These are phyloP conservation scores for Cetradonia linearis DNA, from an alignment of 495 filamentous ascomycete species.

Conservation along the genomic window DNA sequence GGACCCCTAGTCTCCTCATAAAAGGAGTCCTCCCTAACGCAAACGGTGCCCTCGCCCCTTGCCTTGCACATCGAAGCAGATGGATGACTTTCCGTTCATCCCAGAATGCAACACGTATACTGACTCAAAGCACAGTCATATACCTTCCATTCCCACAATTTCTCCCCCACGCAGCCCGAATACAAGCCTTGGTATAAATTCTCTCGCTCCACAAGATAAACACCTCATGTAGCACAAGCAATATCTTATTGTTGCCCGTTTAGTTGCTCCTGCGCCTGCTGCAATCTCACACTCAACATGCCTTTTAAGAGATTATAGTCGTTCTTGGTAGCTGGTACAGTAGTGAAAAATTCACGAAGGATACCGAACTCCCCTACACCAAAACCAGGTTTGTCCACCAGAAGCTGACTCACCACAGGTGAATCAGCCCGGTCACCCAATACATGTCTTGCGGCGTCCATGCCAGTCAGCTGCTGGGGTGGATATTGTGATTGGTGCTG, in stretches of 20 bases:
- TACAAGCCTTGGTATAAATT: not conserved
- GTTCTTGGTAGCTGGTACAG: constrained; percentile 20
- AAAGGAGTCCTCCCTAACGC: not conserved
- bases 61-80: not conserved
- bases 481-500: constrained; percentile 18
- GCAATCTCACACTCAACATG: constrained; percentile 20
- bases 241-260: constrained; percentile 1
- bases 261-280: constrained; percentile 18
- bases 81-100: not conserved
- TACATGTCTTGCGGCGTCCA: constrained; percentile 44
- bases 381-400: constrained; percentile 55
- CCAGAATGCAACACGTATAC: not conserved
- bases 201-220: not conserved
- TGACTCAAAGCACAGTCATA: not conserved
- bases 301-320: constrained; percentile 21
- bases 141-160: not conserved
- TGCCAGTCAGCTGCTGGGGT: constrained; percentile 33
- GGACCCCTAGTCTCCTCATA: too few relatives aligned
- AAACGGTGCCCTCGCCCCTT: not conserved
- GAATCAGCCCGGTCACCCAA: constrained; percentile 49
- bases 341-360: constrained; percentile 36
- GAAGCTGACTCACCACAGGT: constrained; percentile 55
- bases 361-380: constrained; percentile 52
- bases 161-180: not conserved
- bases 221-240: not conserved